Evolutionary conservation across 768 basidiomycete species (phyloP), one percentile per base, ranked within the genome.

Genomic region (Saitozyma podzolica): DNA sequence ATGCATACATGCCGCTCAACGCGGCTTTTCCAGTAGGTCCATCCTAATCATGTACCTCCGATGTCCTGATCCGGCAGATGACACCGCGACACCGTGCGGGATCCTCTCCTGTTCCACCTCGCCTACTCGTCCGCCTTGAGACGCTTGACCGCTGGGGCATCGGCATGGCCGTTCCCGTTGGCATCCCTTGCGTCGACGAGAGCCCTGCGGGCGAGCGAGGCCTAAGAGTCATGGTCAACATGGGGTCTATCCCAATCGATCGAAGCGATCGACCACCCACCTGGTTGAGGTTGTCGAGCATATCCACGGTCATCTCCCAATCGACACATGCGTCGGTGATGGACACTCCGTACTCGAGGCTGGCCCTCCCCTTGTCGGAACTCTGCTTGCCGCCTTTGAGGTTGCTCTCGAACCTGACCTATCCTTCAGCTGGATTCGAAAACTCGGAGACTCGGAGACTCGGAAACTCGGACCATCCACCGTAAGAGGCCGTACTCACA

Each of bases 361-460:
- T 62, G 20, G 68, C 76, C 39, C 72, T 52, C 10, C 70, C 70
- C 48, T 65, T 66, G 42, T 77, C 76, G 13, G 63, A 69, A 59
- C 67, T 73, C 63, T 80, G 80, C 65, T 79, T 78, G 10, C 80
- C 80, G 49, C 75, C 80, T 52, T 75, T 75, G 61, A 97, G 83
- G 77, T 95, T 94, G 50, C 89, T 91, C 80, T 97, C 95, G 59
- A 98, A 84, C 94, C 97, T 98, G 58, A 50, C 9, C 19, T 17
- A n/a, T 9, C 55, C 11, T 39, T 39, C 40, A 17, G 29, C 16
- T 13, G 6, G 29, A 41, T 10, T 19, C 29, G n/a, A n/a, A n/a
- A n/a, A n/a, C n/a, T n/a, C n/a, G n/a, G n/a, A n/a, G n/a, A n/a
- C n/a, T n/a, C n/a, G n/a, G n/a, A n/a, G n/a, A n/a, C n/a, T n/a